Conservation (phyloP, 1,139 yeast genomes). For the Saccharomyces hybrid region DNA sequence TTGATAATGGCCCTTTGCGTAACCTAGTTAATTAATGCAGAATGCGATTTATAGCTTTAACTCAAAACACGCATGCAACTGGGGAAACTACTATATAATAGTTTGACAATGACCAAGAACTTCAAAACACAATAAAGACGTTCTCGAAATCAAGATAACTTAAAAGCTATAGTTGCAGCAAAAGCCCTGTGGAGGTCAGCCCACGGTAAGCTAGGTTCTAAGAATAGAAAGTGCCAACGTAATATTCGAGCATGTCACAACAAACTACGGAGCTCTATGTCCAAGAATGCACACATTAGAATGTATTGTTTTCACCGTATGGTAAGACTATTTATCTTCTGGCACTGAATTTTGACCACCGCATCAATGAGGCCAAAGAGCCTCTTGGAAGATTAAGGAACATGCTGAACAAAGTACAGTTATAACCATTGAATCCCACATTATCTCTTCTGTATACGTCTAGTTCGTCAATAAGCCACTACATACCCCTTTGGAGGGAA, state of each 20-base stretch:
- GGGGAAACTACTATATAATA: neutral
- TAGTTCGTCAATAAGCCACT: constrained; percentile 85
- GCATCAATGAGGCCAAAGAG: constrained; percentile 62
- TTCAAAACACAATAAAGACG: neutral
- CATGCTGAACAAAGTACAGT: neutral
- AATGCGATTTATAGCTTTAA: neutral
- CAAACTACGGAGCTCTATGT: neutral
- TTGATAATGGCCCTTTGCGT: neutral
- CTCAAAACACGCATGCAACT: neutral
- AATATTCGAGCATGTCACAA: neutral
- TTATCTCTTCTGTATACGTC: constrained; percentile 34
- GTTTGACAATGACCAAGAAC: neutral
- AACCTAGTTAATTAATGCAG: neutral
- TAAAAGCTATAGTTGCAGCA: neutral
- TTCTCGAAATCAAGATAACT: too few species aligned
- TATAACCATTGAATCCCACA: constrained; percentile 17
- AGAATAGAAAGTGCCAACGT: neutral
- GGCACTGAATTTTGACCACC: constrained; percentile 60
- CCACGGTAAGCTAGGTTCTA: neutral
- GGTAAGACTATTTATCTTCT: constrained; percentile 86
- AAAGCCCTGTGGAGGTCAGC: neutral
- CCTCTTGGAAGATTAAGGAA: neutral
- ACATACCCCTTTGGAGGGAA: constrained; percentile 93
- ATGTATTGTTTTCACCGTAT: constrained; percentile 71
- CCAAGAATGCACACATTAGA: neutral